Base-by-base conservation (phyloP, 345 rosid species). In the Hypericum androsaemum region DNA sequence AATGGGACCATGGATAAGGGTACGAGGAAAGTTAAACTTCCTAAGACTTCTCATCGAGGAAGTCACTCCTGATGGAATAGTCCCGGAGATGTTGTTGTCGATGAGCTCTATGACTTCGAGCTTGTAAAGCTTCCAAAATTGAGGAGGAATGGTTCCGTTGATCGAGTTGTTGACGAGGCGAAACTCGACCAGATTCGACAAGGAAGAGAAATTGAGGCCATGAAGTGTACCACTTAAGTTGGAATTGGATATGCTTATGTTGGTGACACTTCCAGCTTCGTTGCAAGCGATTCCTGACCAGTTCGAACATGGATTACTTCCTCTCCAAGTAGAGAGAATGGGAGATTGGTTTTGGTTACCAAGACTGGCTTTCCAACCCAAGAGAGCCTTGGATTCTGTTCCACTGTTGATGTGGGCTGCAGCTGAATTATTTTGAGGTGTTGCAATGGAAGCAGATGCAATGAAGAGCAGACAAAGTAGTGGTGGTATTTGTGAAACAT, bases 1-100 rank as follows among this genome's bases (percentile, higher is more conserved):
- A 8, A 67, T 52, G 45, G 13, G 15, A 16, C 65, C 61, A 22
- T 22, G 32, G 32, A 22, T 22, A 22, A 22, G 32, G 32, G 2
- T 22, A 22, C 32, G 32, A 22, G 4, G 32, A 22, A 22, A 22
- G 32, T 22, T 22, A 22, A 22, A 22, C 32, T 22, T 22, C 32
- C 32, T 1, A 22, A 22, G 32, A 22, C 32, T 22, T 22, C 32
- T 22, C 32, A 22, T 22, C 32, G 32, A 22, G 2, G 32, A 22
- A 22, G 32, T 4, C 1, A 22, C 1, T 22, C 2, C 32, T 22
- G 32, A 22, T 0, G 54, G 54, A 7, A 51, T 51, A 5, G 11
- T 12, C 6, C 54, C 54, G 10, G 45, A 43, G 54, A 67, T 36
- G 10, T 52, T 55, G 57, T 70, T 70, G 39, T 7, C 13, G 12